phyloP scores from a whole-genome alignment of 441 rosid species.

The Pelargonium australe region DNA sequence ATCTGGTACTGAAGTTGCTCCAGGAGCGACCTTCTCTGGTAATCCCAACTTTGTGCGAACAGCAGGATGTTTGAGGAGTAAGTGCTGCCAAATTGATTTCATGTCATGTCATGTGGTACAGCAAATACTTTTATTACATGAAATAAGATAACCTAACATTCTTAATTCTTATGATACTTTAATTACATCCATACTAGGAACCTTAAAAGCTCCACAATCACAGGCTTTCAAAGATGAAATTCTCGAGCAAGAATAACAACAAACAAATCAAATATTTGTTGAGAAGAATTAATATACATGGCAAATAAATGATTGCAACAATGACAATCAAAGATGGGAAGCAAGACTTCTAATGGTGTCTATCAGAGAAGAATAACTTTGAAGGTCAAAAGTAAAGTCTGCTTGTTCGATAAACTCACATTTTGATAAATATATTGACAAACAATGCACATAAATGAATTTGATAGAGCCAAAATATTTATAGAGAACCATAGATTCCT shows the following conservation, averaged over 20 bases:
- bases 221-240: background rate
- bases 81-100: slow-evolving; percentile 49
- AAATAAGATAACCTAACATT: no score
- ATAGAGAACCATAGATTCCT: background rate
- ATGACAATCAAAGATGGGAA: no score
- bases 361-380: no score
- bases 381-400: background rate
- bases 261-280: no score
- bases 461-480: background rate
- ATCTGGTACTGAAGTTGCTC: slow-evolving; percentile 9
- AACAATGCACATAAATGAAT: background rate
- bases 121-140: background rate
- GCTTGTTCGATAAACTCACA: background rate
- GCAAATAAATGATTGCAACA: no score
- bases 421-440: no score
- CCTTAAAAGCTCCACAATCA: background rate
- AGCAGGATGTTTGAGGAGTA: slow-evolving; percentile 55
- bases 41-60: slow-evolving; percentile 58
- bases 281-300: no score
- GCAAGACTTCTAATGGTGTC: no score
- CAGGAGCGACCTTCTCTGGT: slow-evolving; percentile 28
- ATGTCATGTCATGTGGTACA: slow-evolving; percentile 2
- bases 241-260: no score
- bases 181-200: no score
- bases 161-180: no score